Base-by-base conservation (phyloP, 257 asterid genomes). In the Solanum tarijense region DNA sequence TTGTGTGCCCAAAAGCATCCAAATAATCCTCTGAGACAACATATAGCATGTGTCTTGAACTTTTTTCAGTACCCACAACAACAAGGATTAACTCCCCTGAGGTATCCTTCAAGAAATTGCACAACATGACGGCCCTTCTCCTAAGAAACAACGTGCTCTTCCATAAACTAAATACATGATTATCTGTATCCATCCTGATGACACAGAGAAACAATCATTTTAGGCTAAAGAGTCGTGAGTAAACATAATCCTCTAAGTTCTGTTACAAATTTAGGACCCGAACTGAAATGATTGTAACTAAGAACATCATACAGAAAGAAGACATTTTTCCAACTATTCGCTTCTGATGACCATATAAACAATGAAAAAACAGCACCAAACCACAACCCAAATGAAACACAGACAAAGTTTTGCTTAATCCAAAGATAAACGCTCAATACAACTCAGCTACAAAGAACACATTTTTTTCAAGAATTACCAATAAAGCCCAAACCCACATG, bases 41-140 rank as follows among this genome's bases (percentile, higher is more conserved):
- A 52, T 16, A 52, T 52, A 52, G 23, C 9, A 48, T 16, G 20
- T 48, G 20, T 7, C 21, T 52, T 14, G 23, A 52, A 52, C 60
- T 52, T 52, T 2, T 14, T 48, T 48, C 9, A 14, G 60, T 48
- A 48, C 60, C 9, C 23, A 48, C 60, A 2, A 48, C 23, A 48
- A 6, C 60, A 48, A 48, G 60, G 72, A 93, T 31, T 13, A 68
- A 88, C 90, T 89, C 83, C 78, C 72, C 87, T 5, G 82, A 84
- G 14, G 87, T 20, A 85, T 92, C 91, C 91, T 46, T 88, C 35
- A 92, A 74, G 86, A 74, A 12, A 38, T 90, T 94, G 94, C 90
- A 92, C 83, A 60, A 92, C 11, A 8, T 92, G 91, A 62, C 46
- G 89, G 68, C 92, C 94, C 86, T 78, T 92, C 85, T 85, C 89